Base-by-base conservation (phyloP, 768 basidiomycete species). In the Lactarius vividus region DNA sequence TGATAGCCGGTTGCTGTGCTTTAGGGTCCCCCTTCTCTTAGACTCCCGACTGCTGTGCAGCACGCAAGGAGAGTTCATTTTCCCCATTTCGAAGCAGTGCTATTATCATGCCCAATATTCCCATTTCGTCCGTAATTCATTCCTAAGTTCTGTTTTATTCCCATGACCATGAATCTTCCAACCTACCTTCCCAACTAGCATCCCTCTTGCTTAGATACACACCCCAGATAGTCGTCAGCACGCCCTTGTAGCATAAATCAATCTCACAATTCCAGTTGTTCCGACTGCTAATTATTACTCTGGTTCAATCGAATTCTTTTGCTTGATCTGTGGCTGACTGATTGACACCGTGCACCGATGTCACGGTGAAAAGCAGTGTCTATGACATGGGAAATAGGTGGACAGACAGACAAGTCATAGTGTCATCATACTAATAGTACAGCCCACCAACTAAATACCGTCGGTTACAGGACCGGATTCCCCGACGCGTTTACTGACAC, bases 31-130 rank as follows among this genome's bases (percentile, higher is more conserved):
- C 46, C n/a, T 6, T 31, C 20, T 11, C 4, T 28, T 37, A 39
- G 40, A 55, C 11, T 8, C 6, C 33, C 26, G 26, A 49, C 37
- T 62, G 61, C 65, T 60, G 59, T 52, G 64, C 64, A 29, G 37
- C 29, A n/a, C 42, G n/a, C 18, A 35, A n/a, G 31, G 42, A 57
- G 18, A 18, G 33, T 8, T 20, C 5, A 2, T 29, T 26, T n/a
- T 23, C 46, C 23, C 23, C 6, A 9, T 10, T 57, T 28, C n/a
- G 16, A 42, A 40, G 42, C 56, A 7, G 56, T 57, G 62, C 44
- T 46, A n/a, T 42, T 37, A 23, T 11, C 39, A 52, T 31, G 28
- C 52, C 7, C 23, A 46, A 46, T 46, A 33, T 33, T 33, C 33
- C 33, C n/a, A 4, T 49, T 55, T 16, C 4, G 2, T 49, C 13